Percentiles rank a stretch among this genome's conserved stretches.
Conservation (phyloP, 2,329 filamentous ascomycete species). For the Pseudogymnoascus sp. region DNA sequence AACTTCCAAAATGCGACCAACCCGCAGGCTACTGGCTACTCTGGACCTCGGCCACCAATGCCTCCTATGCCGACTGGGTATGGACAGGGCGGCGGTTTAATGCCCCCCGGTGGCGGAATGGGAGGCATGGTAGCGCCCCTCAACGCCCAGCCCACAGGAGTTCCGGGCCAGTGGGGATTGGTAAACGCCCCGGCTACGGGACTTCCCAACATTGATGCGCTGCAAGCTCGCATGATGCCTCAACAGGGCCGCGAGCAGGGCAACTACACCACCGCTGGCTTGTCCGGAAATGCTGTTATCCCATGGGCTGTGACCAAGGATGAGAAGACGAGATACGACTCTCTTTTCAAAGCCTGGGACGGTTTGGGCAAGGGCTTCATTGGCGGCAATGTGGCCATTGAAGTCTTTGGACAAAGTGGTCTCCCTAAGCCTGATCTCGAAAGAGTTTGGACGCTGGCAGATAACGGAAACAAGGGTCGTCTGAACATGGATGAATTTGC, state of each 20-base stretch:
- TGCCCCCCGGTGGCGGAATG: conserved; percentile 55
- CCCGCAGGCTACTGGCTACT: conserved; percentile 71
- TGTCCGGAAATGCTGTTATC: conserved; percentile 89
- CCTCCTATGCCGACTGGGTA: conserved; percentile 68
- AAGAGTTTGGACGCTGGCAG: conserved; percentile 87
- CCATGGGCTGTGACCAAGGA: conserved; percentile 99
- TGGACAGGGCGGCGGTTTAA: conserved; percentile 52
- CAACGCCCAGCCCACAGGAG: conserved; percentile 88
- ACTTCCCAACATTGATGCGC: conserved; percentile 84
- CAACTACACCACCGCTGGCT: conserved; percentile 72
- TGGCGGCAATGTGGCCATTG: conserved; percentile 83
- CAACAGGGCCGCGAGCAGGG: conserved; percentile 83
- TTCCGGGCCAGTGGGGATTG: conserved; percentile 94
- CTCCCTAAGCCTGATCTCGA: conserved; percentile 86
- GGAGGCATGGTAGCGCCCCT: conserved; percentile 47
- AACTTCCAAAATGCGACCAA: conserved; percentile 61
- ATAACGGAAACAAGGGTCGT: conserved; percentile 88
- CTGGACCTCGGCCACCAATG: conserved; percentile 70
- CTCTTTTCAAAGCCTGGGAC: conserved; percentile 94
- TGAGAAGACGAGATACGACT: conserved; percentile 94
- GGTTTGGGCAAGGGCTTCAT: conserved; percentile 89
- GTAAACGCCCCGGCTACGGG: conserved; percentile 88
- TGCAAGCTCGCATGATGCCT: conserved; percentile 95
- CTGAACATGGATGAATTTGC: conserved; percentile 96
- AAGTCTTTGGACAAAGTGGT: conserved; percentile 95